Conservation (phyloP, 495 filamentous ascomycete species). For the Penicillium flavigenum region DNA sequence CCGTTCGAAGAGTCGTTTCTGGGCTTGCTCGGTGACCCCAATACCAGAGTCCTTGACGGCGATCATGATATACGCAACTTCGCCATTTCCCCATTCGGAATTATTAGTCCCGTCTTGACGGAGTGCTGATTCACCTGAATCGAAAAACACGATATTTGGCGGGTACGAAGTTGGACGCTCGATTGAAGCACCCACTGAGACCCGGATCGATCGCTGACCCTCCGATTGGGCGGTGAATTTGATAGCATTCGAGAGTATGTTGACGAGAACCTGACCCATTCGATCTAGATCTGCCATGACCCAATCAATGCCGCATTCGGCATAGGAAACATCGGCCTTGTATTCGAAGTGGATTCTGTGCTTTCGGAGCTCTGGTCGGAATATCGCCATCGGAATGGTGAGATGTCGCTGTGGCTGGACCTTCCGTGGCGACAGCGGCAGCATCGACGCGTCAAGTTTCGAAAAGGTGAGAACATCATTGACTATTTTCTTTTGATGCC, state of each 20-base stretch:
- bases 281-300: constrained; percentile 68
- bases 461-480: constrained; percentile 77
- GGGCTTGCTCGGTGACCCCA: constrained; percentile 70
- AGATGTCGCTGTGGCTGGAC: constrained; percentile 67
- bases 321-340: constrained; percentile 56
- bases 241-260: constrained; percentile 74
- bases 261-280: constrained; percentile 72
- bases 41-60: constrained; percentile 76
- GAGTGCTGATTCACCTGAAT: constrained; percentile 38
- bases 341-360: constrained; percentile 66
- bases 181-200: constrained; percentile 66
- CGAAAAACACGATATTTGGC: constrained; percentile 53
- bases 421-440: constrained; percentile 65
- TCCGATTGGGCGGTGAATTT: constrained; percentile 64
- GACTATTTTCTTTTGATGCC: constrained; percentile 78
- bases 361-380: constrained; percentile 65
- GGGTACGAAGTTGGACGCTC: constrained; percentile 48
- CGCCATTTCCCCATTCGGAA: constrained; percentile 66
- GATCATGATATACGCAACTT: constrained; percentile 68
- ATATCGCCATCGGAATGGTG: constrained; percentile 68
- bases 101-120: constrained; percentile 47
- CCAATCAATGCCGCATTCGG: constrained; percentile 58
- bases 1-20: constrained; percentile 72
- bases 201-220: constrained; percentile 59
- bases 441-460: constrained; percentile 76